These are phyloP conservation scores for Yarrowia sp. DNA, from an alignment of 805 yeast genomes.

Conservation along the genomic window DNA sequence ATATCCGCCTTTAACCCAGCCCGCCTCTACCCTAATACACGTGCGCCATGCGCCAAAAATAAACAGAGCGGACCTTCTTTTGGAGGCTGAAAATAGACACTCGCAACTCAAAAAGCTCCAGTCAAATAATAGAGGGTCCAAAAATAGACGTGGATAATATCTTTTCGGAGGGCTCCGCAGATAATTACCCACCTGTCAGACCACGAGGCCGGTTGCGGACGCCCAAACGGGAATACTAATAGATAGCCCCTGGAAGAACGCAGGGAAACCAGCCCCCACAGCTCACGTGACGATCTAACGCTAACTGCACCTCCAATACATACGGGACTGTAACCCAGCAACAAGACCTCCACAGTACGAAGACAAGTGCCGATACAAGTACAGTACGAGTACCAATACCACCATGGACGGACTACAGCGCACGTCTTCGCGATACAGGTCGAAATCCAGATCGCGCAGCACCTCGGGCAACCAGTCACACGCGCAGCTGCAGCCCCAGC, in stretches of 20 bases:
- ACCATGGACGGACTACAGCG: slow-evolving; percentile 21
- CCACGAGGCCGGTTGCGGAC: neutral
- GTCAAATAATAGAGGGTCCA: too few relatives aligned
- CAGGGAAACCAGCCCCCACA: slow-evolving; percentile 12
- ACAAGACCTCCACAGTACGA: neutral
- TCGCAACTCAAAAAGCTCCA: too few relatives aligned
- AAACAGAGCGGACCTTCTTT: neutral
- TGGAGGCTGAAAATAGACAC: neutral
- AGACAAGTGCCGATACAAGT: too few relatives aligned
- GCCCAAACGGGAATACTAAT: slow-evolving; percentile 2
- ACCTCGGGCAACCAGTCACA: neutral
- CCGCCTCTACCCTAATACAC: slow-evolving; percentile 24
- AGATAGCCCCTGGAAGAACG: neutral
- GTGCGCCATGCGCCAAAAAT: slow-evolving; percentile 18
- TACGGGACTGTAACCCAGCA: slow-evolving; percentile 1
- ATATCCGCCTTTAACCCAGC: too few relatives aligned
- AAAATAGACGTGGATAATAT: too few relatives aligned
- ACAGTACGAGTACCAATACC: neutral
- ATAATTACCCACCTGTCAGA: neutral
- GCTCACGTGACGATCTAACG: slow-evolving; percentile 25
- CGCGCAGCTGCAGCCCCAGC: too few relatives aligned
- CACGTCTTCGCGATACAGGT: slow-evolving; percentile 23
- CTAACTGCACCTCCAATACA: too few relatives aligned
- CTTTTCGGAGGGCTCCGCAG: too few relatives aligned
- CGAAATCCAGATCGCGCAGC: slow-evolving; percentile 4